phyloP scores from a whole-genome alignment of 768 basidiomycete genomes.

The Pleurotus djamor region DNA sequence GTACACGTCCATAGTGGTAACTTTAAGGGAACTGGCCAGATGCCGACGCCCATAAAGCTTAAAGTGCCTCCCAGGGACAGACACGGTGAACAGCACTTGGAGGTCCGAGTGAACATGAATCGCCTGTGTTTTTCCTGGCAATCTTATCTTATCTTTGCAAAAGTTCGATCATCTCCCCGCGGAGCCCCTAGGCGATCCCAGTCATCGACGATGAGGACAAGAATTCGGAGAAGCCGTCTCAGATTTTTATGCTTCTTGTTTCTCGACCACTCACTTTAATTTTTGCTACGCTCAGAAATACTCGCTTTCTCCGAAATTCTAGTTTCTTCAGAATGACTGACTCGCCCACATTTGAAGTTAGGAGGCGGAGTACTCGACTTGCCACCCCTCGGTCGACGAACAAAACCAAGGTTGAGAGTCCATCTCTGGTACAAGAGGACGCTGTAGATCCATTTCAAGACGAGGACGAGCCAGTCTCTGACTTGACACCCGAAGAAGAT shows the following conservation, averaged over 20 bases:
- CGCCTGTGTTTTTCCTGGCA: too few species aligned
- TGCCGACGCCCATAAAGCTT: too few species aligned
- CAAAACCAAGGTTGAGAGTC: background rate
- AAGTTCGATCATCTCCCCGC: too few species aligned
- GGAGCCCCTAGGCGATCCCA: too few species aligned
- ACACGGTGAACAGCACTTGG: too few species aligned
- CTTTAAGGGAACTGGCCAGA: too few species aligned
- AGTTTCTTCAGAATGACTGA: background rate
- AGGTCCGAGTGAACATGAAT: too few species aligned
- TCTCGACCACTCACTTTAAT: background rate
- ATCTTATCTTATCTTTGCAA: too few species aligned
- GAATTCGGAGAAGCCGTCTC: background rate
- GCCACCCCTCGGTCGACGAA: background rate
- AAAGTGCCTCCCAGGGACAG: too few species aligned
- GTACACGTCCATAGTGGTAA: too few species aligned
- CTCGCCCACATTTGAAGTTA: background rate
- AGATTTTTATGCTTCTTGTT: conserved; percentile 3
- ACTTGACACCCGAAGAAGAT: background rate
- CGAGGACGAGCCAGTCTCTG: background rate
- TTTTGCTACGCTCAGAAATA: background rate
- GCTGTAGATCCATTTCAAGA: too few species aligned
- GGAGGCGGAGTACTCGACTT: conserved; percentile 5
- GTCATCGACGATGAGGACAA: too few species aligned
- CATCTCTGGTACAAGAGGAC: background rate
- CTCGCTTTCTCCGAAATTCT: background rate